These are phyloP conservation scores for Bipolaris cookei DNA, from an alignment of 2,329 filamentous ascomycete species.

Conservation along the genomic window DNA sequence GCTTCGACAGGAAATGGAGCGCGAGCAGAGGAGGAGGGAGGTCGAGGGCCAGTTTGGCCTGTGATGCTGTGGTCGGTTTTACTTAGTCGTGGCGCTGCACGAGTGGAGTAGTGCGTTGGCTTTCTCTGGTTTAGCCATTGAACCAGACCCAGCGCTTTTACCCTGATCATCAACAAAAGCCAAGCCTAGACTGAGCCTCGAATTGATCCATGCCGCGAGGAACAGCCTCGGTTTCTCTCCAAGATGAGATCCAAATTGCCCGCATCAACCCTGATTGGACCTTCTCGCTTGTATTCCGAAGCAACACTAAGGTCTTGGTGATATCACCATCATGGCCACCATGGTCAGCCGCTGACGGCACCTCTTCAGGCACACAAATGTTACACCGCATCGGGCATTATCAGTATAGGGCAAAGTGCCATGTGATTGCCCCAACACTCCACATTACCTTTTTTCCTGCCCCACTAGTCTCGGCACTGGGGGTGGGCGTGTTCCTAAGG, in stretches of 20 bases:
- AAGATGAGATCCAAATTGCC: no score
- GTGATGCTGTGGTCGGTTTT: neutral
- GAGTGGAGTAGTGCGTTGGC: neutral
- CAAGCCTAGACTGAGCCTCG: neutral
- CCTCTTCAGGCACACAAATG: no score
- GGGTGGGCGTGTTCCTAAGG: neutral
- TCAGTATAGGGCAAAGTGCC: no score
- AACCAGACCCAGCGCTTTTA: no score
- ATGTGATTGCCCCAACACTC: neutral
- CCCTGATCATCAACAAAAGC: neutral
- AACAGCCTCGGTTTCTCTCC: neutral
- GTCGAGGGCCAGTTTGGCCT: slow-evolving; percentile 51
- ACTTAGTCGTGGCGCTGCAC: neutral
- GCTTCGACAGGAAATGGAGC: slow-evolving; percentile 47
- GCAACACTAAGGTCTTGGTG: no score
- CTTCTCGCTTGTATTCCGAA: no score
- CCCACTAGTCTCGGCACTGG: neutral
- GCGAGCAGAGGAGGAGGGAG: slow-evolving; percentile 45
- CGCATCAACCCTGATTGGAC: no score
- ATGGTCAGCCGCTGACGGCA: no score
- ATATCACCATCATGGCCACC: no score
- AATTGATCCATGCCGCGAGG: neutral
- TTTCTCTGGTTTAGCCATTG: neutral
- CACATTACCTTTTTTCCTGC: neutral
- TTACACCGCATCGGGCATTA: no score